phyloP scores from a whole-genome alignment of 2,329 filamentous ascomycete genomes.

The Alternaria rosae region DNA sequence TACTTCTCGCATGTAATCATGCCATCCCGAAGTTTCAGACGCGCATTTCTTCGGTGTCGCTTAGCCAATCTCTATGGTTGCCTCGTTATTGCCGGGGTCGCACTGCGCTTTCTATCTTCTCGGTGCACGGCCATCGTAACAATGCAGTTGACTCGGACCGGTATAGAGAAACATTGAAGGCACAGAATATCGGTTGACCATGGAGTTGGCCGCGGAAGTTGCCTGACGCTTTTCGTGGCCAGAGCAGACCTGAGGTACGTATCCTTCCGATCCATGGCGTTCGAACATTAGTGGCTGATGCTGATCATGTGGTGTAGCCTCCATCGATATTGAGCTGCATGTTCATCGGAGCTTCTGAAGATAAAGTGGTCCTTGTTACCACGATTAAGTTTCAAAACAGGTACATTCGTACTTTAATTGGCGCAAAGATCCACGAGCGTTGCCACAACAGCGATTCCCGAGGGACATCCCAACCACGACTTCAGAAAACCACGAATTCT shows the following conservation, averaged over 20 bases:
- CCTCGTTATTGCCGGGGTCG: constrained; percentile 4
- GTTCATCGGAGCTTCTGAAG: constrained; percentile 5
- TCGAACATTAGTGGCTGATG: neutral
- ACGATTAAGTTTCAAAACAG: neutral
- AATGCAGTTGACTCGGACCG: neutral
- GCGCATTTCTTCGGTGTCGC: constrained; percentile 2
- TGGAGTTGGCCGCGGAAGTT: neutral
- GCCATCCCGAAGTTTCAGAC: constrained; percentile 13
- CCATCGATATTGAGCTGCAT: constrained; percentile 10
- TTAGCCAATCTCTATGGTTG: constrained; percentile 2
- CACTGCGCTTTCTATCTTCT: constrained; percentile 6
- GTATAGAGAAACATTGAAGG: neutral
- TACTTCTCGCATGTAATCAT: constrained; percentile 16
- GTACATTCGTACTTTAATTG: neutral
- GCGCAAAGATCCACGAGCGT: neutral
- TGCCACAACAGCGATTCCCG: neutral
- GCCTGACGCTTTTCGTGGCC: constrained; percentile 13
- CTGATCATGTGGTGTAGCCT: constrained; percentile 14
- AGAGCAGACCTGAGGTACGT: neutral
- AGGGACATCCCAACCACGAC: neutral
- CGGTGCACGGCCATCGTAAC: neutral
- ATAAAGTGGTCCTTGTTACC: neutral
- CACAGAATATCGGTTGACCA: neutral
- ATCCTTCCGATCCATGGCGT: constrained; percentile 3
- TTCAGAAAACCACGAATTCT: constrained; percentile 27